phyloP scores from a whole-genome alignment of 768 basidiomycete species.

The Leccinum variicolor region DNA sequence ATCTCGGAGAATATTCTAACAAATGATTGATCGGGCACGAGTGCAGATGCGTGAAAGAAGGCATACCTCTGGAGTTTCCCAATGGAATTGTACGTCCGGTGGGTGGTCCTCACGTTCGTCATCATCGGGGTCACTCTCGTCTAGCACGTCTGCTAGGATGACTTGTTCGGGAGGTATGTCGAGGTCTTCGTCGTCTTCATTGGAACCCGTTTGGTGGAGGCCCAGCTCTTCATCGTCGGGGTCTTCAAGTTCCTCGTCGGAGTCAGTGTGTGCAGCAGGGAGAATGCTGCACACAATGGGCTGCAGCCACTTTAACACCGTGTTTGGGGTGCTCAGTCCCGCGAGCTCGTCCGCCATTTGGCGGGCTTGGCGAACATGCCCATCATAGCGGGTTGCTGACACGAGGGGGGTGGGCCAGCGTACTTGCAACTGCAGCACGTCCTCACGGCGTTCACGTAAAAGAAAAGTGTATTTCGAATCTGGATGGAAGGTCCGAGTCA shows the following conservation, averaged over 20 bases:
- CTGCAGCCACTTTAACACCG: background rate
- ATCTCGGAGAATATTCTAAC: background rate
- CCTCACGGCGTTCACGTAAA: background rate
- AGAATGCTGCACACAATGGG: background rate
- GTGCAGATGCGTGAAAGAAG: background rate
- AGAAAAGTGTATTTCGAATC: background rate
- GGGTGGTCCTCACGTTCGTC: background rate
- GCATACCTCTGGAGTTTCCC: background rate
- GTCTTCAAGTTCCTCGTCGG: background rate
- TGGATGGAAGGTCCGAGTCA: background rate
- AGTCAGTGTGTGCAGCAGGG: background rate
- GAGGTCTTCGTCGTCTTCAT: background rate
- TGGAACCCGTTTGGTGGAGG: background rate
- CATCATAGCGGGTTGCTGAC: background rate
- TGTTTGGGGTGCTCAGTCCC: background rate
- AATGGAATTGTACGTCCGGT: background rate
- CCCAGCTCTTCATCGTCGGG: background rate
- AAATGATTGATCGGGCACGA: background rate
- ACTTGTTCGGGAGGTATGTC: background rate
- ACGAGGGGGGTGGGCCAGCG: background rate
- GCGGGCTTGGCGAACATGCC: background rate
- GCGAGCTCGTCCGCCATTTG: background rate
- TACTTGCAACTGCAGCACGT: background rate
- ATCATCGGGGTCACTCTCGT: background rate
- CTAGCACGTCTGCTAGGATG: background rate